Conservation (phyloP, 306 rosid species). For the Casuarina equisetifolia region DNA sequence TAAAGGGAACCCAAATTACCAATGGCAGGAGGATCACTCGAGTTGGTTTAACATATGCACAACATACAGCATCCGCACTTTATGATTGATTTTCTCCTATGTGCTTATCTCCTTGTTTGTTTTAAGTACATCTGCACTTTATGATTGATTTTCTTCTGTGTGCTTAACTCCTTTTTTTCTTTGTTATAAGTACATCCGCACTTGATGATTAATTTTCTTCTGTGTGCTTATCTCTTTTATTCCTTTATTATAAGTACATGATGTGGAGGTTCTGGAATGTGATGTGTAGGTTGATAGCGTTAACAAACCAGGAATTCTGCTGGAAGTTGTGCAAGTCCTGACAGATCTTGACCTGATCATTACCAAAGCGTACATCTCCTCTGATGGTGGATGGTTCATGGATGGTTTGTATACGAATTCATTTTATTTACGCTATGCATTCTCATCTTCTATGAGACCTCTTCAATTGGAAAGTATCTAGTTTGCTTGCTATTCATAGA, state of each 20-base stretch:
- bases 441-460: background rate
- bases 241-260: conserved; percentile 4
- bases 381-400: conserved; percentile 94
- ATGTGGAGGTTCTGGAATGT: conserved; percentile 18
- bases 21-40: background rate
- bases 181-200: too few relatives aligned
- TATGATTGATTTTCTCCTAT: background rate
- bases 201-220: background rate
- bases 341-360: conserved; percentile 78
- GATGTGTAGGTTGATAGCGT: conserved; percentile 62
- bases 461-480: background rate
- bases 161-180: too few relatives aligned
- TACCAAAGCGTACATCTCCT: conserved; percentile 80
- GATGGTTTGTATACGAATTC: conserved; percentile 53
- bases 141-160: too few relatives aligned
- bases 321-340: conserved; percentile 76
- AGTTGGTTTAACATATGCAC: conserved; percentile 6
- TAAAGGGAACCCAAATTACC: background rate
- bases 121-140: too few relatives aligned
- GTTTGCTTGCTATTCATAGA: too few relatives aligned
- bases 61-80: conserved; percentile 5
- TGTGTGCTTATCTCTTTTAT: background rate
- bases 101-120: too few relatives aligned
- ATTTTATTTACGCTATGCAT: conserved; percentile 10
- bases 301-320: conserved; percentile 84